Percentiles rank a stretch among this genome's conserved stretches.
These are phyloP conservation scores for Pythium sp. DNA, from an alignment of 352 stramenopile species.

Conservation along the genomic window DNA sequence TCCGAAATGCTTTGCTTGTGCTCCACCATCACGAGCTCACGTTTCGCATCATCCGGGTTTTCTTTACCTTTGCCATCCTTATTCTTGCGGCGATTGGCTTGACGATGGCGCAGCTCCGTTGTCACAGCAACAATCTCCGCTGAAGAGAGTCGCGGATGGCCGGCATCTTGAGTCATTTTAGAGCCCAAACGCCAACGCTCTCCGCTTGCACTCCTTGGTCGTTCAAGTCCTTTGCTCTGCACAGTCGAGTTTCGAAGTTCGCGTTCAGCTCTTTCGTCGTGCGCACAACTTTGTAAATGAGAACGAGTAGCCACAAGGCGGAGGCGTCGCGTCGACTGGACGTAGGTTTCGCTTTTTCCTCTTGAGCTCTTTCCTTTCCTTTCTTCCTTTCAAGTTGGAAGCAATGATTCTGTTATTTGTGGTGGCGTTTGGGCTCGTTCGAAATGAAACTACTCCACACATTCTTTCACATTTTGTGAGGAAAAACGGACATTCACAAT, in stretches of 20 bases:
- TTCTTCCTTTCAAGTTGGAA: background rate
- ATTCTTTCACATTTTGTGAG: background rate
- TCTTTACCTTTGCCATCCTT: slow-evolving; percentile 55
- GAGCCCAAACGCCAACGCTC: background rate
- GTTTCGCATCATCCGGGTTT: slow-evolving; percentile 63
- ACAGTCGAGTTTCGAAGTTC: background rate
- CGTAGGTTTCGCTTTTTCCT: slow-evolving; percentile 10
- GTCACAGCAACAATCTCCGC: slow-evolving; percentile 83
- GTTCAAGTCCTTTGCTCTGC: background rate
- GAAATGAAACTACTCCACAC: background rate
- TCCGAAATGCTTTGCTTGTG: slow-evolving; percentile 72
- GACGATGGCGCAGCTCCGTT: slow-evolving; percentile 73
- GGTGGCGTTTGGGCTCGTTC: background rate
- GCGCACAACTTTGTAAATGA: slow-evolving; percentile 12
- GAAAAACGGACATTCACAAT: slow-evolving; percentile 3
- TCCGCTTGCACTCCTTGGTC: background rate
- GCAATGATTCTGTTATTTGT: background rate
- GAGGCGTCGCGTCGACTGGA: background rate
- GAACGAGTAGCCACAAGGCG: background rate
- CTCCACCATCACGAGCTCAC: slow-evolving; percentile 80
- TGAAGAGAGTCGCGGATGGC: slow-evolving; percentile 60
- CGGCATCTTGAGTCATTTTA: slow-evolving; percentile 24
- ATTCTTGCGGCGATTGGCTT: slow-evolving; percentile 53
- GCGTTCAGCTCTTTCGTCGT: background rate
- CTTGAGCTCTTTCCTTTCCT: background rate